A percentile compares a stretch with the other conserved stretches of the same genome.
Evolutionary conservation across 495 filamentous ascomycete genomes (phyloP).

Genomic region (Pseudevernia furfuracea): DNA sequence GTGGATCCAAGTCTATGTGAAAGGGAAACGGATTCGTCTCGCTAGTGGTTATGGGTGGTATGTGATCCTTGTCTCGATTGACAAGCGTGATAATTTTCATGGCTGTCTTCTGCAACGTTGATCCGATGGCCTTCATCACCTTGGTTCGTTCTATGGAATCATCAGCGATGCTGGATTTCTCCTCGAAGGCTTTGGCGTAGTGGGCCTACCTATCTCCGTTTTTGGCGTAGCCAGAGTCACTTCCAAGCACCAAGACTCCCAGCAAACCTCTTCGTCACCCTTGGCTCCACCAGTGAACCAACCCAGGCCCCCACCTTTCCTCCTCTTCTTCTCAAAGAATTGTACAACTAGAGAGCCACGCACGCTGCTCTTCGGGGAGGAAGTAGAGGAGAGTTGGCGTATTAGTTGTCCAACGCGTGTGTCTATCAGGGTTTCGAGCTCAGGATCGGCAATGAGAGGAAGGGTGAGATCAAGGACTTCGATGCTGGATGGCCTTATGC

Average conservation of each 20-base stretch:
- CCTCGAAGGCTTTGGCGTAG: neutral
- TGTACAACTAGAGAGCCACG: slow-evolving; percentile 78
- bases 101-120: slow-evolving; percentile 73
- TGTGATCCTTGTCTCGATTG: slow-evolving; percentile 88
- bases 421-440: slow-evolving; percentile 89
- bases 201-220: slow-evolving; percentile 71
- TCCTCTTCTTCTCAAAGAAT: slow-evolving; percentile 88
- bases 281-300: slow-evolving; percentile 59
- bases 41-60: slow-evolving; percentile 90
- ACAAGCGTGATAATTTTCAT: slow-evolving; percentile 81
- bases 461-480: slow-evolving; percentile 90
- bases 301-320: slow-evolving; percentile 49
- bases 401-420: slow-evolving; percentile 70
- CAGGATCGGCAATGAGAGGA: slow-evolving; percentile 77
- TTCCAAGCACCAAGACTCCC: slow-evolving; percentile 92
- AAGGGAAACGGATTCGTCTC: slow-evolving; percentile 94
- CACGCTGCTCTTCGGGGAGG: slow-evolving; percentile 48
- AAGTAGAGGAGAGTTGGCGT: slow-evolving; percentile 46
- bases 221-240: slow-evolving; percentile 82
- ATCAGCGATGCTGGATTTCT: slow-evolving; percentile 8
- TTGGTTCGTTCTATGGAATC: slow-evolving; percentile 62
- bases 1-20: slow-evolving; percentile 77
- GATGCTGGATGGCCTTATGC: slow-evolving; percentile 71
- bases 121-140: slow-evolving; percentile 79
- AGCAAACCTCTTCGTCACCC: slow-evolving; percentile 86